phyloP scores from a whole-genome alignment of 208 protist genomes.

The Crithidia brevicula region DNA sequence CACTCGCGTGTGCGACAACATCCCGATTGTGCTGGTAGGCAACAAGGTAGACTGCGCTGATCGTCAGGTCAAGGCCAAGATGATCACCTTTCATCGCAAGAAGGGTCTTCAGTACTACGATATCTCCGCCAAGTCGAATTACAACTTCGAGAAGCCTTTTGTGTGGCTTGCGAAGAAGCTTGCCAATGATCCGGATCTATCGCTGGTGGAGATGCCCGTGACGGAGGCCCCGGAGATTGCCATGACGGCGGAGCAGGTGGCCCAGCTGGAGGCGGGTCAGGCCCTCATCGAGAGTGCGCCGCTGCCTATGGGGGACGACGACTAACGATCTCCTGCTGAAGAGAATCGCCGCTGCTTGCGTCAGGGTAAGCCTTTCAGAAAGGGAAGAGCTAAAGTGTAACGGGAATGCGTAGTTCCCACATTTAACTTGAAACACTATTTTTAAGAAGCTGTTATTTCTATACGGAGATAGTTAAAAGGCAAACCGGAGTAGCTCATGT shows the following conservation, averaged over 20 bases:
- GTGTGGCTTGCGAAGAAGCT: slow-evolving; percentile 98
- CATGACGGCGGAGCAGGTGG: slow-evolving; percentile 80
- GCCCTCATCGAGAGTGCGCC: slow-evolving; percentile 80
- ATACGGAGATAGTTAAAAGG: neutral
- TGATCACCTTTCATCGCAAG: slow-evolving; percentile 99
- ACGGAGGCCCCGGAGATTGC: slow-evolving; percentile 74
- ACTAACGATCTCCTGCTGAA: slow-evolving; percentile 83
- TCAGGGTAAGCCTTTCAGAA: neutral
- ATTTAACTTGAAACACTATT: slow-evolving; percentile 2
- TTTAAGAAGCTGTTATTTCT: slow-evolving; percentile 4
- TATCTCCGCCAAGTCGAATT: slow-evolving; percentile 99
- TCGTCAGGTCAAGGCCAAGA: slow-evolving; percentile 99
- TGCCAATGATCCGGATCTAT: slow-evolving; percentile 95
- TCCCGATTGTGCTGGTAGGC: slow-evolving; percentile 99
- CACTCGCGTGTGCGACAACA: slow-evolving; percentile 99
- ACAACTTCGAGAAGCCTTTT: slow-evolving; percentile 99
- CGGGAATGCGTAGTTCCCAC: neutral
- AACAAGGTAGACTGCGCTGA: slow-evolving; percentile 99
- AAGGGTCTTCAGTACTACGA: slow-evolving; percentile 99
- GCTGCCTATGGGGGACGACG: slow-evolving; percentile 96
- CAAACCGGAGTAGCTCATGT: no score
- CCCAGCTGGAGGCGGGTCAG: slow-evolving; percentile 91
- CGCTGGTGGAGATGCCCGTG: slow-evolving; percentile 93
- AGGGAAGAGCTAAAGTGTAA: neutral
- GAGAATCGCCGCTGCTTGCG: neutral